These are phyloP conservation scores for Rhizoctonia solani DNA, from an alignment of 1,284 basidiomycete species.

Conservation along the genomic window DNA sequence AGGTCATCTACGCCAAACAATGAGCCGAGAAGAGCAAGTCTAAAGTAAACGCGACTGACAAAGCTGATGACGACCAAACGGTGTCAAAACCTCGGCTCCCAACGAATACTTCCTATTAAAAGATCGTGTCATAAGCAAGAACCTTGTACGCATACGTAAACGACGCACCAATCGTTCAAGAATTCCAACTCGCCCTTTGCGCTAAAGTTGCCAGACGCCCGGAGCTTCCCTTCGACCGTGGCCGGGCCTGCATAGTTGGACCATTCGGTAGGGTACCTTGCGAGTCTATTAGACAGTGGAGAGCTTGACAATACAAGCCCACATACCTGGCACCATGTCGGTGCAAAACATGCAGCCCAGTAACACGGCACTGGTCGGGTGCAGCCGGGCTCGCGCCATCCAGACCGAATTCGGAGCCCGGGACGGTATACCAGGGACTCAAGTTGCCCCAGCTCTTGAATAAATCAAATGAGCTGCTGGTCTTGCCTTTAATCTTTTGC, in stretches of 20 bases:
- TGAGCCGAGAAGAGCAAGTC: background rate
- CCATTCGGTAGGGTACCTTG: slow-evolving; percentile 44
- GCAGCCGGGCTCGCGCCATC: slow-evolving; percentile 45
- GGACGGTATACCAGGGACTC: slow-evolving; percentile 49
- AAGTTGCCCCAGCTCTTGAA: slow-evolving; percentile 52
- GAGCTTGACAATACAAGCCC: background rate
- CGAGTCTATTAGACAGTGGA: background rate
- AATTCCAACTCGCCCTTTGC: slow-evolving; percentile 48
- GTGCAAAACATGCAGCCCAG: slow-evolving; percentile 50
- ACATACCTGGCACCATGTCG: slow-evolving; percentile 50
- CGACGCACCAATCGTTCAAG: slow-evolving; percentile 50
- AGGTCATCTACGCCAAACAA: slow-evolving; percentile 34
- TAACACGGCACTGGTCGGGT: slow-evolving; percentile 48
- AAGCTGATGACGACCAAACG: slow-evolving; percentile 52
- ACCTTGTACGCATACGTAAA: background rate
- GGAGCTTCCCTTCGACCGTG: slow-evolving; percentile 42
- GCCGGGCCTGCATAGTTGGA: slow-evolving; percentile 41
- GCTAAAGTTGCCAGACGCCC: slow-evolving; percentile 40
- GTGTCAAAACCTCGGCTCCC: slow-evolving; percentile 53
- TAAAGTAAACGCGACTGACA: slow-evolving; percentile 41
- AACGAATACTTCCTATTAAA: slow-evolving; percentile 45
- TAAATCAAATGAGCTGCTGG: slow-evolving; percentile 44
- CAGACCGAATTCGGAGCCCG: slow-evolving; percentile 48
- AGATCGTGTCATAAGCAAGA: background rate
- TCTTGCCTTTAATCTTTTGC: slow-evolving; percentile 38